Percentiles rank a stretch among this genome's conserved stretches.
phyloP scores from a whole-genome alignment of 2,329 filamentous ascomycete genomes.

The Thelonectria discophora region DNA sequence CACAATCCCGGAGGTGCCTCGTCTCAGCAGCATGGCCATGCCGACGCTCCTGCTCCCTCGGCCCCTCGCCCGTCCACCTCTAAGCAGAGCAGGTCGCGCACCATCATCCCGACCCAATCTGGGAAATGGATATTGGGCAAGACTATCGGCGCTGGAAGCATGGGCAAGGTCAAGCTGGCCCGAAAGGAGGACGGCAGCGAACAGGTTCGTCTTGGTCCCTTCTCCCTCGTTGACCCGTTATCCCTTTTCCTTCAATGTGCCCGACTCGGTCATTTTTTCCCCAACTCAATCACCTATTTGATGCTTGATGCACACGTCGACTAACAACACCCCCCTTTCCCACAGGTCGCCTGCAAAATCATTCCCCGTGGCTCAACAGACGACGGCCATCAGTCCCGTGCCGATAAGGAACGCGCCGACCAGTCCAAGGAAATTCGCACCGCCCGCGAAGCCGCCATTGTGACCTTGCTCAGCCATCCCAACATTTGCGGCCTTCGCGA shows the following conservation, averaged over 20 bases:
- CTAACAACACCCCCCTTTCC: slow-evolving; percentile 25
- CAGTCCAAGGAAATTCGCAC: slow-evolving; percentile 97
- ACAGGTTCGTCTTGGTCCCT: slow-evolving; percentile 68
- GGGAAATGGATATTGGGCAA: slow-evolving; percentile 96
- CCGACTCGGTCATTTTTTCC: neutral
- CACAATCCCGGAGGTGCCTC: slow-evolving; percentile 64
- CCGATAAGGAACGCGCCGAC: slow-evolving; percentile 87
- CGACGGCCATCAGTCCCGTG: slow-evolving; percentile 76
- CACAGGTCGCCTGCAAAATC: slow-evolving; percentile 90
- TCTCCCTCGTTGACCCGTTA: slow-evolving; percentile 4
- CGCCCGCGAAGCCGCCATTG: slow-evolving; percentile 93
- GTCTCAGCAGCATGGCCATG: slow-evolving; percentile 48
- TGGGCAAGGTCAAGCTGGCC: slow-evolving; percentile 98
- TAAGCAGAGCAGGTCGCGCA: slow-evolving; percentile 68
- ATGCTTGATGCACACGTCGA: slow-evolving; percentile 12
- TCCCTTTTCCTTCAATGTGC: slow-evolving; percentile 1
- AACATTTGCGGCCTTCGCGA: slow-evolving; percentile 97
- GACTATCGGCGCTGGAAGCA: slow-evolving; percentile 96
- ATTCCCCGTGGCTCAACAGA: slow-evolving; percentile 90
- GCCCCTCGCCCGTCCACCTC: slow-evolving; percentile 50
- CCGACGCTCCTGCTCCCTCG: slow-evolving; percentile 46
- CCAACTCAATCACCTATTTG: slow-evolving; percentile 2
- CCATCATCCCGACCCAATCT: slow-evolving; percentile 87
- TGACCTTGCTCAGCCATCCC: slow-evolving; percentile 91
- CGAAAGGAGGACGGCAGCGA: slow-evolving; percentile 90